phyloP scores from a whole-genome alignment of 139 green algal species.

The Yamagishiella unicocca region DNA sequence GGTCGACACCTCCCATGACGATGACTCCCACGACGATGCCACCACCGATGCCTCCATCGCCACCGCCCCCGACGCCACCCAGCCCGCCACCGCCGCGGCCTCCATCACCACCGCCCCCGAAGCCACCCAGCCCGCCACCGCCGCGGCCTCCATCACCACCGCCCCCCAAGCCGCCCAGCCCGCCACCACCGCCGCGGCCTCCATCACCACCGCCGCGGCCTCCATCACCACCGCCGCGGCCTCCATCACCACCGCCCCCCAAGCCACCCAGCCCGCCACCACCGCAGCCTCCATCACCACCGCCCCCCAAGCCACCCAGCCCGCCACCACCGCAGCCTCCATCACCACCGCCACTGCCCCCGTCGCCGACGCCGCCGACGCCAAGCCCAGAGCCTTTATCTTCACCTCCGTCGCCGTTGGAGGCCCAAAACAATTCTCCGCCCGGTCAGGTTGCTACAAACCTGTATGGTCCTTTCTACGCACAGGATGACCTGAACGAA shows the following conservation, averaged over 20 bases:
- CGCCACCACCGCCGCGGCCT: background rate
- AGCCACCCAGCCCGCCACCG: background rate
- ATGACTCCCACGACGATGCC: too few relatives aligned
- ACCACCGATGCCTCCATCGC: too few relatives aligned
- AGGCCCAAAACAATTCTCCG: too few relatives aligned
- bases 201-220: background rate
- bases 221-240: background rate
- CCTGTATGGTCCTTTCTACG: slow-evolving; percentile 13
- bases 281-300: background rate
- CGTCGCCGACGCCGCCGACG: background rate
- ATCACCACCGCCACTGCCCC: background rate
- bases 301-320: background rate
- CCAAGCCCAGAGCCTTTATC: background rate
- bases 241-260: background rate
- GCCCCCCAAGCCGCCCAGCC: background rate
- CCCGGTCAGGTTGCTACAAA: too few relatives aligned
- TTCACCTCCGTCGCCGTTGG: background rate
- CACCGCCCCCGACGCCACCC: too few relatives aligned
- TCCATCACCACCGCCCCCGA: background rate
- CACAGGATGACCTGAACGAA: slow-evolving; percentile 8
- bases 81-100: background rate
- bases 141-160: background rate
- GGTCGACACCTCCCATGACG: too few relatives aligned
- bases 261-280: background rate
- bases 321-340: background rate